Evolutionary conservation across 495 filamentous ascomycete species (phyloP).

Genomic region (Daldinia childiae): DNA sequence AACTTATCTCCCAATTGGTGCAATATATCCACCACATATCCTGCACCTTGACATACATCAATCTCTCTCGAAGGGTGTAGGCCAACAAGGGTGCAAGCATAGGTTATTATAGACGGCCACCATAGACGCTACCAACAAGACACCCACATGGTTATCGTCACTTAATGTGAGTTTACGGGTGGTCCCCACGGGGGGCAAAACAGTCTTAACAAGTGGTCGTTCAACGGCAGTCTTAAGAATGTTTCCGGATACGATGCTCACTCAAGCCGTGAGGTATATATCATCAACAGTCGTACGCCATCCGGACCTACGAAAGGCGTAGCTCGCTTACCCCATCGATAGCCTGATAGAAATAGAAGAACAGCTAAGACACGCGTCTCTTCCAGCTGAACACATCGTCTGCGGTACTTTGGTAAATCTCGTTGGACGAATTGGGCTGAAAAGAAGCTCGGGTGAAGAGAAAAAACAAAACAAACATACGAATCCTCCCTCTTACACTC

Average conservation of each 20-base stretch:
- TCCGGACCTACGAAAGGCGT: slow-evolving; percentile 15
- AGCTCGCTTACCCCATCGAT: background rate
- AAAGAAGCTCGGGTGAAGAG: background rate
- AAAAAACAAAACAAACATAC: slow-evolving; percentile 2
- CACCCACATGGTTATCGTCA: slow-evolving; percentile 9
- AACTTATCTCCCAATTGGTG: slow-evolving; percentile 7
- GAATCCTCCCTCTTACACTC: background rate
- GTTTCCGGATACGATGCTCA: background rate
- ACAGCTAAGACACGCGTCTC: slow-evolving; percentile 5
- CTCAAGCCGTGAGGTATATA: slow-evolving; percentile 19
- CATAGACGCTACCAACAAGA: background rate
- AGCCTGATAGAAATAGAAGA: slow-evolving; percentile 22
- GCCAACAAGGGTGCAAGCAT: slow-evolving; percentile 10
- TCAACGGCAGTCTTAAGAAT: background rate
- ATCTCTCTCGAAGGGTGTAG: background rate
- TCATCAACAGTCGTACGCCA: slow-evolving; percentile 3
- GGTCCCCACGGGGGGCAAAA: slow-evolving; percentile 23
- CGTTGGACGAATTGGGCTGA: background rate
- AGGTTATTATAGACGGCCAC: background rate
- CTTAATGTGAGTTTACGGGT: slow-evolving; percentile 19
- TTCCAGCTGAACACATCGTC: slow-evolving; percentile 1
- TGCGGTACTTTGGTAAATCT: background rate
- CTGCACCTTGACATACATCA: slow-evolving; percentile 8
- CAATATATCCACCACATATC: slow-evolving; percentile 7
- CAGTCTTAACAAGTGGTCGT: slow-evolving; percentile 7